These are phyloP conservation scores for Pyrrhoderma noxium DNA, from an alignment of 1,284 basidiomycete genomes.

Conservation along the genomic window DNA sequence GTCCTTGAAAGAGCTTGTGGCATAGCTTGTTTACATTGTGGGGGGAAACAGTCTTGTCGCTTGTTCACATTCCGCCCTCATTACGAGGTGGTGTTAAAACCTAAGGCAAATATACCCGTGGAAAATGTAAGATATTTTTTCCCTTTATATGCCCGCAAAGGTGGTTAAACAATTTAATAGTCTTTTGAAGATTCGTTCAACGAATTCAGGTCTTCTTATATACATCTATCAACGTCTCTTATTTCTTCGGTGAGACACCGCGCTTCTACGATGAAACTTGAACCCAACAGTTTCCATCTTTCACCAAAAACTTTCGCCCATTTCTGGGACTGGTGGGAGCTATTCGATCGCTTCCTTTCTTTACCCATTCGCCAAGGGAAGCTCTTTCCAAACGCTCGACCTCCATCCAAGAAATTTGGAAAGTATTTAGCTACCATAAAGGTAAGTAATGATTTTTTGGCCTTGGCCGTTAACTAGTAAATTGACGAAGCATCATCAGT, in stretches of 20 bases:
- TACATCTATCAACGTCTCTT: conserved; percentile 89
- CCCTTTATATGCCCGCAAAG: neutral
- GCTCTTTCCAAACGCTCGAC: conserved; percentile 67
- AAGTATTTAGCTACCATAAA: conserved; percentile 89
- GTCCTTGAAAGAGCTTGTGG: conserved; percentile 82
- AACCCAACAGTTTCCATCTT: conserved; percentile 76
- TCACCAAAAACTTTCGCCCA: conserved; percentile 84
- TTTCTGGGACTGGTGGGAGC: conserved; percentile 88
- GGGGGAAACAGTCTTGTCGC: conserved; percentile 62
- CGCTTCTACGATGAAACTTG: conserved; percentile 21
- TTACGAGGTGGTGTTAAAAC: conserved; percentile 68
- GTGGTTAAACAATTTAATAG: conserved; percentile 26
- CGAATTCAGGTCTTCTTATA: conserved; percentile 89
- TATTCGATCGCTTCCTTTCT: conserved; percentile 78
- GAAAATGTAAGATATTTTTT: conserved; percentile 41
- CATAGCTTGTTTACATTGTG: conserved; percentile 61
- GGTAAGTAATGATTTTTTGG: neutral
- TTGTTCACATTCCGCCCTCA: conserved; percentile 81
- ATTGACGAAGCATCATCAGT: conserved; percentile 30
- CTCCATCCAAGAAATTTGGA: conserved; percentile 84
- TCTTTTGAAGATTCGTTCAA: conserved; percentile 70
- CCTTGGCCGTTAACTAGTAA: too few relatives aligned
- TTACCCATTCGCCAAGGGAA: conserved; percentile 84
- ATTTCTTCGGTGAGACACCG: conserved; percentile 42
- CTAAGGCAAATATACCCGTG: conserved; percentile 35